Percentiles rank a stretch among this genome's conserved stretches.
These are phyloP conservation scores for Chrysanthemum lavandulifolium DNA, from an alignment of 129 eudicot species.

Conservation along the genomic window DNA sequence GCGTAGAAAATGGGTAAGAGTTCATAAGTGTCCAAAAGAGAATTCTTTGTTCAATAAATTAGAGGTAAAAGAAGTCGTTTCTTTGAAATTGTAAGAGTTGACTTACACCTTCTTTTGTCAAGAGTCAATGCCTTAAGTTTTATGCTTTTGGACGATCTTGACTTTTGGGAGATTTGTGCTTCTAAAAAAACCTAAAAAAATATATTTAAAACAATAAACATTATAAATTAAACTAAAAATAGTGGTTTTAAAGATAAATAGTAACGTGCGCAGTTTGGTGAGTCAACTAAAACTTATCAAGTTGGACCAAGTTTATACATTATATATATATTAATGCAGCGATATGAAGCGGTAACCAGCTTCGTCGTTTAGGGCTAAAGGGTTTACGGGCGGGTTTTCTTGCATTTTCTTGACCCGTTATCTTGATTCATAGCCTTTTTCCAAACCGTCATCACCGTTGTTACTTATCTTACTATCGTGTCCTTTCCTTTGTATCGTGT, in stretches of 20 bases:
- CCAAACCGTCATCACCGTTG: no score
- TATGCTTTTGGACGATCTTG: conserved; percentile 27
- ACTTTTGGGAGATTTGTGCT: conserved; percentile 23
- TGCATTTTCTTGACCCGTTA: no score
- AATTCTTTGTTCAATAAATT: conserved; percentile 43
- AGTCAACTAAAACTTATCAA: conserved; percentile 11
- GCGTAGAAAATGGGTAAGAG: conserved; percentile 26
- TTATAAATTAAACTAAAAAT: neutral
- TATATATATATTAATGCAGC: no score
- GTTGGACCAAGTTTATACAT: neutral
- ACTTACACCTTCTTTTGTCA: conserved; percentile 14
- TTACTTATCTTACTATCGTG: no score
- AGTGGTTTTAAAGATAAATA: neutral
- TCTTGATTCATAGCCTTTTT: no score
- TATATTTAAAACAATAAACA: neutral
- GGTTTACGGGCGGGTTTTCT: no score
- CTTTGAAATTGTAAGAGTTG: conserved; percentile 34
- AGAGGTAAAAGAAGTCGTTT: conserved; percentile 28
- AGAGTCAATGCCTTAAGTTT: conserved; percentile 24
- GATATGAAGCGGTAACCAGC: no score
- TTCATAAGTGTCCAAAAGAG: conserved; percentile 29
- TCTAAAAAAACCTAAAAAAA: neutral
- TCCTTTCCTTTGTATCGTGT: no score
- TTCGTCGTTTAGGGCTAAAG: no score
- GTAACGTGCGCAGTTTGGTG: conserved; percentile 8